phyloP scores from a whole-genome alignment of 371 early-diverging fungal genomes.

The Phascolomyces articulosus region DNA sequence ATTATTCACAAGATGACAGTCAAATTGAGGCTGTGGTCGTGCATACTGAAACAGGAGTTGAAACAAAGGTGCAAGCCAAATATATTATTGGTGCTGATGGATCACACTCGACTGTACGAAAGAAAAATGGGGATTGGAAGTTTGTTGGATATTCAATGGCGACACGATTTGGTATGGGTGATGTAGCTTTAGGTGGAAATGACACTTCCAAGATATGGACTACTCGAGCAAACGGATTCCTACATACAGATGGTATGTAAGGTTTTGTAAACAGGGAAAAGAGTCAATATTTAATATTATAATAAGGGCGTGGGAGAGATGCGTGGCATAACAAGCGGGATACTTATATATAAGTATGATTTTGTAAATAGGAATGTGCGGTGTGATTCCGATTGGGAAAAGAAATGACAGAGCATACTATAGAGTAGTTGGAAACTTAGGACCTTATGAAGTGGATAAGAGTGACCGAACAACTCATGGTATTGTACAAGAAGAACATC shows the following conservation, averaged over 20 bases:
- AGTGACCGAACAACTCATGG: constrained; percentile 7
- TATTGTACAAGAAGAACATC: neutral
- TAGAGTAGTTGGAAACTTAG: constrained; percentile 10
- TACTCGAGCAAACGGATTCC: constrained; percentile 5
- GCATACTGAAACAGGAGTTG: neutral
- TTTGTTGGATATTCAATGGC: constrained; percentile 36
- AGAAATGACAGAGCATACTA: constrained; percentile 2
- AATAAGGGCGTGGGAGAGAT: too few species aligned
- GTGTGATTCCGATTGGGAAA: constrained; percentile 12
- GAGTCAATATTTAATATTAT: too few species aligned
- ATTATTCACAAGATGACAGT: constrained; percentile 33
- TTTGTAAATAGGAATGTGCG: neutral
- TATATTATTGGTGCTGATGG: constrained; percentile 50
- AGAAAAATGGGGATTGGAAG: constrained; percentile 26
- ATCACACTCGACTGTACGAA: constrained; percentile 35
- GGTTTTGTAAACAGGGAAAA: neutral
- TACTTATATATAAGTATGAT: neutral
- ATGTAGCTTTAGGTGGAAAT: constrained; percentile 20
- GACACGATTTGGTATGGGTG: constrained; percentile 33
- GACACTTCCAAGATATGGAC: constrained; percentile 1
- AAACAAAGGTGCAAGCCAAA: constrained; percentile 12
- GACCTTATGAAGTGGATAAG: constrained; percentile 9
- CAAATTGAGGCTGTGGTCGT: constrained; percentile 20
- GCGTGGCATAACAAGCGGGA: too few species aligned
- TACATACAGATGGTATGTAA: constrained; percentile 1